phyloP scores from a whole-genome alignment of 169 alveolate species.

The Eimeria maxima region DNA sequence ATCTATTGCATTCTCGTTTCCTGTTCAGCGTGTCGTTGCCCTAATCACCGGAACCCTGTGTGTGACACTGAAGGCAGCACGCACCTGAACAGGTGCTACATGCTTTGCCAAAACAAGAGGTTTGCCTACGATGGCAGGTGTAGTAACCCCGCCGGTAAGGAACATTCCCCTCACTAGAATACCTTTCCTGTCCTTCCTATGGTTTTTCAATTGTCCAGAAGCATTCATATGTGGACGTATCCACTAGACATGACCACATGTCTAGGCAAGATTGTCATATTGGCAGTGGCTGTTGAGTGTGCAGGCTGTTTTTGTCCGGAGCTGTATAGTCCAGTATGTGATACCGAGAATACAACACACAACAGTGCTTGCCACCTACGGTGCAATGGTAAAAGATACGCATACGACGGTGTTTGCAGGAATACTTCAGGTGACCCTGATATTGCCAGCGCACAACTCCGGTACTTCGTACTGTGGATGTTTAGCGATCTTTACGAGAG shows the following conservation, averaged over 20 bases:
- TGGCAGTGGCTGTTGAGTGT: background rate
- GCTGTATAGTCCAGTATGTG: constrained; percentile 58
- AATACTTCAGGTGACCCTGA: background rate
- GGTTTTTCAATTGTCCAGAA: background rate
- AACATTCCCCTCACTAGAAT: background rate
- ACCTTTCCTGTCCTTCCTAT: no score
- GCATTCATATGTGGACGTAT: background rate
- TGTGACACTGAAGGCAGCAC: constrained; percentile 39
- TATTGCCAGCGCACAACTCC: background rate
- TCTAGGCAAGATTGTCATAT: background rate
- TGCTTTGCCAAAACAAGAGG: constrained; percentile 7
- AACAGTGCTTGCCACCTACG: constrained; percentile 29
- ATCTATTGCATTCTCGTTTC: background rate
- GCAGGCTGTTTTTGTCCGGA: constrained; percentile 69
- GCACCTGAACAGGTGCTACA: constrained; percentile 17
- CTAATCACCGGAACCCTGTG: background rate
- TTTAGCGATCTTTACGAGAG: background rate
- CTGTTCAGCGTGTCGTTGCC: constrained; percentile 2
- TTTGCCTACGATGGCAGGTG: constrained; percentile 29
- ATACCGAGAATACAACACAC: constrained; percentile 62
- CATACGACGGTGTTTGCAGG: constrained; percentile 23
- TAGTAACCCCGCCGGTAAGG: background rate
- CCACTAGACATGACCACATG: background rate
- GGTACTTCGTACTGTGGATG: background rate
- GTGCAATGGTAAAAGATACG: constrained; percentile 14